These are phyloP conservation scores for Penicillium maclennaniae DNA, from an alignment of 495 filamentous ascomycete genomes.

Conservation along the genomic window DNA sequence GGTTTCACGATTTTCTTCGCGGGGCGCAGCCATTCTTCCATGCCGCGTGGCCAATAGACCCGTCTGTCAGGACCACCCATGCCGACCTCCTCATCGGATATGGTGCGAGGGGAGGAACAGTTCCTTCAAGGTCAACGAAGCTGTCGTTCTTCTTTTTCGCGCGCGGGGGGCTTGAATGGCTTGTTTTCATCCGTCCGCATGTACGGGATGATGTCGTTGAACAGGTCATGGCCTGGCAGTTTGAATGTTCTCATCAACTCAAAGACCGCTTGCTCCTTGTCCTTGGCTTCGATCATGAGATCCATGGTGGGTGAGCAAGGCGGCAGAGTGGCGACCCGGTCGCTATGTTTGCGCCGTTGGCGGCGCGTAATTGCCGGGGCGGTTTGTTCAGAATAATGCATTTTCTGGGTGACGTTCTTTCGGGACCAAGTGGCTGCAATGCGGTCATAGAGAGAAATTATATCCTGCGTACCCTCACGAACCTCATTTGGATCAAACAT, in stretches of 20 bases:
- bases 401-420: conserved; percentile 88
- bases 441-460: conserved; percentile 63
- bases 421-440: conserved; percentile 83
- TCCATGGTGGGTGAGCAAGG: conserved; percentile 82
- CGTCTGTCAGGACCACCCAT: conserved; percentile 86
- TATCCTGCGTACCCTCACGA: conserved; percentile 83
- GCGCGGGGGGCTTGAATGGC: conserved; percentile 46
- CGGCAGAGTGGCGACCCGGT: conserved; percentile 71
- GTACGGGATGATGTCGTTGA: conserved; percentile 77
- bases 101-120: conserved; percentile 37
- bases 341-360: conserved; percentile 79
- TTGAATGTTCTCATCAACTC: conserved; percentile 87
- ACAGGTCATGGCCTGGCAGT: conserved; percentile 68
- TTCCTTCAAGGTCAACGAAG: conserved; percentile 48
- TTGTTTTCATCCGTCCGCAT: conserved; percentile 76
- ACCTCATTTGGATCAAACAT: conserved; percentile 68
- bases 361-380: conserved; percentile 68
- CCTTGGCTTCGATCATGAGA: conserved; percentile 97
- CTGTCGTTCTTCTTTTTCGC: conserved; percentile 47
- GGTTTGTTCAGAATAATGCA: conserved; percentile 89
- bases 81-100: conserved; percentile 68
- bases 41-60: conserved; percentile 88
- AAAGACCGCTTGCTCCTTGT: conserved; percentile 96
- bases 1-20: conserved; percentile 66
- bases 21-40: conserved; percentile 87